These are phyloP conservation scores for Heimioporus sp. DNA, from an alignment of 768 basidiomycete species.

Conservation along the genomic window DNA sequence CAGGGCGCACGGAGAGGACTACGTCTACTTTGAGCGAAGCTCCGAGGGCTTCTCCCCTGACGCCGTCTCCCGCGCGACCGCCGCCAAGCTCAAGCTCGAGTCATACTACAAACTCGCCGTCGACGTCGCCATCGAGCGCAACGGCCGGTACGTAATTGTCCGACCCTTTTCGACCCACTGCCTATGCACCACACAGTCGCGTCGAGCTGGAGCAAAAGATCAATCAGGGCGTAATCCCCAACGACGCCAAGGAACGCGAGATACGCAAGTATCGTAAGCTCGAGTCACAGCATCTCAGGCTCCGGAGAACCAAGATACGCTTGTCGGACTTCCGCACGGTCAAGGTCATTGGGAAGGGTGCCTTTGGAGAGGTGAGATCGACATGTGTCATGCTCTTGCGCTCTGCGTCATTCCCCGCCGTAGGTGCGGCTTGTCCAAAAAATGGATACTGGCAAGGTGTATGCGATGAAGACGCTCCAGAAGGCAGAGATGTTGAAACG, in stretches of 20 bases:
- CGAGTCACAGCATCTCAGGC: constrained; percentile 87
- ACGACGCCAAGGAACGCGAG: constrained; percentile 86
- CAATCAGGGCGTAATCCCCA: constrained; percentile 65
- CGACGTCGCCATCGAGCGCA: constrained; percentile 93
- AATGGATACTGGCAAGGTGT: constrained; percentile 95
- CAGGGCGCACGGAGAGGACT: constrained; percentile 45
- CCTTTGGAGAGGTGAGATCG: constrained; percentile 85
- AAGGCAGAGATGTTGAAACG: constrained; percentile 99
- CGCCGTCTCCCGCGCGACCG: constrained; percentile 85
- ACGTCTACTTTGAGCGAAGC: constrained; percentile 94
- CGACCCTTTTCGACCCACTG: constrained; percentile 2
- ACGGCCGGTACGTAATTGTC: constrained; percentile 64
- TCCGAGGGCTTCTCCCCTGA: constrained; percentile 80
- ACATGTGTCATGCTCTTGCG: too few relatives aligned
- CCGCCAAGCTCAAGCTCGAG: constrained; percentile 94
- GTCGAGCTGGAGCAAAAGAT: constrained; percentile 88
- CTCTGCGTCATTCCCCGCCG: constrained; percentile 2
- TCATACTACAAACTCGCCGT: constrained; percentile 98
- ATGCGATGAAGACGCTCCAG: constrained; percentile 98
- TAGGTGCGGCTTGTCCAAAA: constrained; percentile 96
- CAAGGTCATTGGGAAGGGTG: constrained; percentile 98
- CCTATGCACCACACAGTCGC: constrained; percentile 48
- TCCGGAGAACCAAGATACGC: constrained; percentile 91
- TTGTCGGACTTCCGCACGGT: constrained; percentile 92
- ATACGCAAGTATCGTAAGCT: constrained; percentile 82